phyloP scores from a whole-genome alignment of 106 monocot species.

The Posidonia australis region DNA sequence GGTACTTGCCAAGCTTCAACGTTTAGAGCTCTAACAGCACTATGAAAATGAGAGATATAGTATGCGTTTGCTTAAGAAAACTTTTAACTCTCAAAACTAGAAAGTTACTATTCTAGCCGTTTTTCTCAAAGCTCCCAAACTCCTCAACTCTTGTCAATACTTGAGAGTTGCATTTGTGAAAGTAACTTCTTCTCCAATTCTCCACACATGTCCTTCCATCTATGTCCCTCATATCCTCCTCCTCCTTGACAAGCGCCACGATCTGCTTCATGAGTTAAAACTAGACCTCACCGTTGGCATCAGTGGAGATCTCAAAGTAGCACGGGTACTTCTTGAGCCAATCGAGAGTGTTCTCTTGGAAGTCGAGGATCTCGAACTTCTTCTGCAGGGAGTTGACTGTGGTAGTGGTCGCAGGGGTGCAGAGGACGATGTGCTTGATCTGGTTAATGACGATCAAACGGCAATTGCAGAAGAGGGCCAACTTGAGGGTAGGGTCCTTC shows the following conservation, averaged over 20 bases:
- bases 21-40: too few species aligned
- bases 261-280: conserved; percentile 78
- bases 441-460: conserved; percentile 98
- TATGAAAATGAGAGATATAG: too few species aligned
- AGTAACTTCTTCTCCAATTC: too few species aligned
- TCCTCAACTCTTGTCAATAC: too few species aligned
- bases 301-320: conserved; percentile 58
- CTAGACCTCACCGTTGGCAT: conserved; percentile 17
- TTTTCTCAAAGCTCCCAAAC: too few species aligned
- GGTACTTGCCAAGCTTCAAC: too few species aligned
- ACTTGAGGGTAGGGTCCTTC: conserved; percentile 65
- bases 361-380: conserved; percentile 67
- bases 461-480: conserved; percentile 83
- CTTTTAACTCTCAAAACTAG: too few species aligned
- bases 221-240: conserved; percentile 26
- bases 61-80: too few species aligned
- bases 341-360: conserved; percentile 69
- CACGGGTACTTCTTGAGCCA: conserved; percentile 93
- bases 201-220: too few species aligned
- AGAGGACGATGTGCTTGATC: conserved; percentile 87
- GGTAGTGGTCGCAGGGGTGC: conserved; percentile 37
- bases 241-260: conserved; percentile 58
- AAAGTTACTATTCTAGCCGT: too few species aligned
- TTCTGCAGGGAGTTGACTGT: conserved; percentile 82
- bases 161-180: too few species aligned